A percentile compares a stretch with the other conserved stretches of the same genome.
phyloP scores from a whole-genome alignment of 2,329 filamentous ascomycete species.

The Talaromyces sp. region DNA sequence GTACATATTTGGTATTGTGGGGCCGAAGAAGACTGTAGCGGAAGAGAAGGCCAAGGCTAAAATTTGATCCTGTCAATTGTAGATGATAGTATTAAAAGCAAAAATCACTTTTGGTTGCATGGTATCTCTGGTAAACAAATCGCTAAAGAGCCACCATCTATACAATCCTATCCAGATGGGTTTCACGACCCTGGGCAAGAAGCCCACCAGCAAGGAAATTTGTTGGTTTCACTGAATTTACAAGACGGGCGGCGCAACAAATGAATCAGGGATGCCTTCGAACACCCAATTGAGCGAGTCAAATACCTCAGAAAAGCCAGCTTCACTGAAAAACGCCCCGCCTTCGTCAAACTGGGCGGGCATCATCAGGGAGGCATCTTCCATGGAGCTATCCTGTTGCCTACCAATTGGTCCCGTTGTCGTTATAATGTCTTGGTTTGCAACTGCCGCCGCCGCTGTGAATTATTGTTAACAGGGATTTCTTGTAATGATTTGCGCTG shows the following conservation, averaged over 20 bases:
- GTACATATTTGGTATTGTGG: slow-evolving; percentile 57
- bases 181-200: not conserved
- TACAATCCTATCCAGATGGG: not conserved
- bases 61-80: slow-evolving; percentile 6
- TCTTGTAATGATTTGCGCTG: not conserved
- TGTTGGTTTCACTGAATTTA: slow-evolving; percentile 12
- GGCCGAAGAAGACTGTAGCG: slow-evolving; percentile 17
- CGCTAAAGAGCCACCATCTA: not conserved
- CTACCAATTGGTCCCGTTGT: slow-evolving; percentile 29
- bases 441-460: slow-evolving; percentile 25
- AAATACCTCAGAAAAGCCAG: slow-evolving; percentile 72
- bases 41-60: slow-evolving; percentile 12
- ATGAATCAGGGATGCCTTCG: slow-evolving; percentile 74
- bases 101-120: slow-evolving; percentile 10
- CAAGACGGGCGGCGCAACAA: slow-evolving; percentile 40
- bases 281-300: slow-evolving; percentile 92
- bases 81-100: not conserved
- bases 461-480: slow-evolving; percentile 18
- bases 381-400: slow-evolving; percentile 34
- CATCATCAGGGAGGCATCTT: slow-evolving; percentile 36
- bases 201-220: not conserved
- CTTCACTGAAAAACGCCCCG: slow-evolving; percentile 41
- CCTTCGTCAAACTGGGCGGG: slow-evolving; percentile 40
- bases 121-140: slow-evolving; percentile 12
- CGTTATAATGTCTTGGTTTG: slow-evolving; percentile 42